phyloP scores from a whole-genome alignment of 768 basidiomycete species.

The Tulasnella sp. region DNA sequence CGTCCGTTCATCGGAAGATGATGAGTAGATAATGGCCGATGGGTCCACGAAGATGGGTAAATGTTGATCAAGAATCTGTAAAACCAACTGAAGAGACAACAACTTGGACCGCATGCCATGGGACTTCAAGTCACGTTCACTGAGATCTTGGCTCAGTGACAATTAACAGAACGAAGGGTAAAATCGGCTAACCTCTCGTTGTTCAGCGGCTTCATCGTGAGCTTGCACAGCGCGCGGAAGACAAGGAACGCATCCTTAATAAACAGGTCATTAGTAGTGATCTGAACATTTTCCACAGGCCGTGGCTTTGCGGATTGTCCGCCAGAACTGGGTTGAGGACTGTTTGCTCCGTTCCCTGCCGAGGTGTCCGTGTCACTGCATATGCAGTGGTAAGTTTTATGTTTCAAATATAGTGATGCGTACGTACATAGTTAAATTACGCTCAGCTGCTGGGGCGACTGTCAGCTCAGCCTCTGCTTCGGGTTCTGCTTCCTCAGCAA shows the following conservation, averaged over 20 bases:
- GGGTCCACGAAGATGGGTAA: slow-evolving; percentile 85
- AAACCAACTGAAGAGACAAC: slow-evolving; percentile 84
- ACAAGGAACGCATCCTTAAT: slow-evolving; percentile 98
- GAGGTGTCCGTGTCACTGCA: too few relatives aligned
- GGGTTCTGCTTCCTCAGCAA: too few relatives aligned
- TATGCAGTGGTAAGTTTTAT: background rate
- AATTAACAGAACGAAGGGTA: background rate
- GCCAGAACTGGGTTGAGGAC: too few relatives aligned
- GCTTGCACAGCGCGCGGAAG: slow-evolving; percentile 90
- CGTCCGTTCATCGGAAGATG: slow-evolving; percentile 76
- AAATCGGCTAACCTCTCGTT: slow-evolving; percentile 62
- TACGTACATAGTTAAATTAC: background rate
- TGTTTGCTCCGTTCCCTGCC: too few relatives aligned
- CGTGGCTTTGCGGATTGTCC: too few relatives aligned
- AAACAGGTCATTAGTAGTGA: slow-evolving; percentile 79
- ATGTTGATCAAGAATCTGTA: slow-evolving; percentile 85
- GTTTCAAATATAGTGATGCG: background rate
- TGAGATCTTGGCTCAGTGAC: slow-evolving; percentile 25
- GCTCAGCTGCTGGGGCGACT: background rate
- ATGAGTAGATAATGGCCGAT: slow-evolving; percentile 82
- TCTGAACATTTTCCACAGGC: slow-evolving; percentile 24
- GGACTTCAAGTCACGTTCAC: slow-evolving; percentile 91
- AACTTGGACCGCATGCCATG: slow-evolving; percentile 97
- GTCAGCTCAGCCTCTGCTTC: background rate
- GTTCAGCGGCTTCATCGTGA: slow-evolving; percentile 95